phyloP scores from a whole-genome alignment of 1,284 basidiomycete genomes.

The Neolentinus lepideus region DNA sequence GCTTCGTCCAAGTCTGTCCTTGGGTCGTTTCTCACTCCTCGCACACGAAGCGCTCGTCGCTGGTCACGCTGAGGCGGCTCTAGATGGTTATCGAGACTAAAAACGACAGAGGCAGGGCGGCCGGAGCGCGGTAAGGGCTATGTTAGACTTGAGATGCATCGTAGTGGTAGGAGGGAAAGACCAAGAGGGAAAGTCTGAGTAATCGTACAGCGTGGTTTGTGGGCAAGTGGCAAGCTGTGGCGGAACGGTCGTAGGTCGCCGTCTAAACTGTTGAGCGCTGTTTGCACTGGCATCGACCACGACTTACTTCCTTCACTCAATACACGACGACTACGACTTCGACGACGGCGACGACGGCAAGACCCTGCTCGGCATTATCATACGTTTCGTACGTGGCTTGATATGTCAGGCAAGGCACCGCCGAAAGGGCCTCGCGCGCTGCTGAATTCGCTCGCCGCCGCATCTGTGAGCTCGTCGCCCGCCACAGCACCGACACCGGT shows the following conservation, averaged over 20 bases:
- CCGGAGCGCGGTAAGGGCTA: background rate
- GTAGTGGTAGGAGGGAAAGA: background rate
- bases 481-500: slow-evolving; percentile 17
- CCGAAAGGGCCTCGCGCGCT: slow-evolving; percentile 3
- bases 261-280: background rate
- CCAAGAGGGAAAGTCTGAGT: background rate
- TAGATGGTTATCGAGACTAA: background rate
- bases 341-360: background rate
- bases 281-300: background rate
- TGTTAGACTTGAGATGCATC: background rate
- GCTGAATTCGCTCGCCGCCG: slow-evolving; percentile 11
- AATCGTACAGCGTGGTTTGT: background rate
- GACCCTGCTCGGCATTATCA: background rate
- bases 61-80: background rate
- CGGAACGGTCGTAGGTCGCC: background rate
- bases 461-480: slow-evolving; percentile 19
- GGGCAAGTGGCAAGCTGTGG: background rate
- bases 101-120: background rate
- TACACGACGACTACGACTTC: background rate
- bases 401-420: slow-evolving; percentile 4
- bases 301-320: background rate
- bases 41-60: background rate
- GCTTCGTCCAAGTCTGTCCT: background rate
- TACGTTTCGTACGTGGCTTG: background rate
- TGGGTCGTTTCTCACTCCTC: background rate